phyloP scores from a whole-genome alignment of 768 basidiomycete genomes.

The Termitomyces sp. region DNA sequence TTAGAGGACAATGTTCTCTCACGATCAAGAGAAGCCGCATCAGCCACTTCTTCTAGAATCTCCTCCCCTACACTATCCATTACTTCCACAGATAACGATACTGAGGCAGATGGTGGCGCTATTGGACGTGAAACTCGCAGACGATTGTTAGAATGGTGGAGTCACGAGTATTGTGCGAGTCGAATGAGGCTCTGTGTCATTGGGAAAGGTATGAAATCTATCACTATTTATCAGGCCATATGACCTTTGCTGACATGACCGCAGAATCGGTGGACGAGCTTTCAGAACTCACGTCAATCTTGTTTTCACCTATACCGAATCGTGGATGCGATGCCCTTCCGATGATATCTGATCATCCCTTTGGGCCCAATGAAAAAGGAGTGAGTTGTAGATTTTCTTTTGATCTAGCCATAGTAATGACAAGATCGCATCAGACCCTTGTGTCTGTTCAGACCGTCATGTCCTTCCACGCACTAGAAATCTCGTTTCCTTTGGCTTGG shows the following conservation, averaged over 20 bases:
- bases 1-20: conserved; percentile 24
- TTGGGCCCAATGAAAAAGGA: conserved; percentile 67
- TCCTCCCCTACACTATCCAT: conserved; percentile 61
- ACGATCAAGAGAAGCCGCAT: conserved; percentile 30
- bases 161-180: conserved; percentile 74
- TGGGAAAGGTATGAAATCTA: conserved; percentile 58
- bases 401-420: neutral
- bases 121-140: conserved; percentile 80
- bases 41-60: conserved; percentile 52
- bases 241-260: conserved; percentile 4
- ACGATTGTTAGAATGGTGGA: conserved; percentile 84
- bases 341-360: conserved; percentile 69
- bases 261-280: conserved; percentile 77
- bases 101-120: conserved; percentile 71
- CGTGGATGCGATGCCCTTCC: conserved; percentile 59
- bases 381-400: conserved; percentile 40
- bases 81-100: conserved; percentile 49
- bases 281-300: conserved; percentile 51
- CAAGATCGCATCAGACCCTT: conserved; percentile 50
- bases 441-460: conserved; percentile 89
- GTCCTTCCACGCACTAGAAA: conserved; percentile 79
- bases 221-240: neutral
- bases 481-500: conserved; percentile 76
- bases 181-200: conserved; percentile 79
- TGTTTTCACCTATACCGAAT: conserved; percentile 74